Percentiles rank a stretch among this genome's conserved stretches.
phyloP scores from a whole-genome alignment of 169 alveolate species.

The Plasmodium gallinaceum region DNA sequence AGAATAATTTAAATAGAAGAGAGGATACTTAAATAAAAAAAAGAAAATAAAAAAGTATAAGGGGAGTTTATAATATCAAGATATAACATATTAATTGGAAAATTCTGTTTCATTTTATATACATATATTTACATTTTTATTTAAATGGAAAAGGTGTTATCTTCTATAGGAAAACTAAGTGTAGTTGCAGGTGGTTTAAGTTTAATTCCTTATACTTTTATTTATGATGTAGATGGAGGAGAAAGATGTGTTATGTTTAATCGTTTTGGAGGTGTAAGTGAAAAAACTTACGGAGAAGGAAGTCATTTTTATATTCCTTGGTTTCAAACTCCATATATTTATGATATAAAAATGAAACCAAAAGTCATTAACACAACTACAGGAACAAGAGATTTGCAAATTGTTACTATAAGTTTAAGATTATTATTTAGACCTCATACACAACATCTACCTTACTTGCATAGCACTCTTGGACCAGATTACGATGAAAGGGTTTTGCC shows the following conservation, averaged over 20 bases:
- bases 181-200: constrained; percentile 87
- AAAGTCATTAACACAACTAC: constrained; percentile 94
- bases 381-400: constrained; percentile 95
- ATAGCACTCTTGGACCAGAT: constrained; percentile 96
- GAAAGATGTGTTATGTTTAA: constrained; percentile 95
- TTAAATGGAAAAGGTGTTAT: constrained; percentile 82
- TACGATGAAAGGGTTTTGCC: constrained; percentile 98
- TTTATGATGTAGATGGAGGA: constrained; percentile 96
- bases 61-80: too few species aligned
- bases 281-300: constrained; percentile 93
- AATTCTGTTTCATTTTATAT: constrained; percentile 1
- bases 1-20: too few species aligned
- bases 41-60: neutral
- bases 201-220: constrained; percentile 87
- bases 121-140: constrained; percentile 6
- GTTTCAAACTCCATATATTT: constrained; percentile 93
- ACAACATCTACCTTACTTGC: constrained; percentile 92
- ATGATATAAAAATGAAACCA: constrained; percentile 94
- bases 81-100: too few species aligned
- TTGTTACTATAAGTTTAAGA: constrained; percentile 94
- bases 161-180: constrained; percentile 85
- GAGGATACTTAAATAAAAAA: neutral
- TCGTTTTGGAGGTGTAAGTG: constrained; percentile 93
- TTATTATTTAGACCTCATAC: constrained; percentile 94
- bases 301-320: constrained; percentile 94